Evolutionary conservation across 2,329 filamentous ascomycete genomes (phyloP), one percentile per base, ranked within the genome.

Genomic region (Neopestalotiopsis clavispora): DNA sequence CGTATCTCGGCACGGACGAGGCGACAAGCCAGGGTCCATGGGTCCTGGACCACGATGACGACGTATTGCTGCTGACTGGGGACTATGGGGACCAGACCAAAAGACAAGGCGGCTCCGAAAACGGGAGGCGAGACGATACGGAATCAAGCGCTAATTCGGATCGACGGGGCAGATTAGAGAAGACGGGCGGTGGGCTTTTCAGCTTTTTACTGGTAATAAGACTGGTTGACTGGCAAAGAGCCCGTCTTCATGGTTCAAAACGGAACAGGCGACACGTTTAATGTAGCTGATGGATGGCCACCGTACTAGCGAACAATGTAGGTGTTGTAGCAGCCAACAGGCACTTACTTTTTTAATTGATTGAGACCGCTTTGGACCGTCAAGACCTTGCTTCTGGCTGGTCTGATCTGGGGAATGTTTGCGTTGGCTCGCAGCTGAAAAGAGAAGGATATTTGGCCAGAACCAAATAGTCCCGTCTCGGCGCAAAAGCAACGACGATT

Each of bases 101-200:
- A 28, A 56, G 71, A 73, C 74, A 71, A 78, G 76, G 76, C 45
- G 45, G 45, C 76, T 78, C 76, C 76, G 76, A 78, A 75, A 77
- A 71, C 76, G 76, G 76, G 74, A 75, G 65, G 38, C 65, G 32
- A 61, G 38, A 65, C 14, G 32, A 61, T n/a, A 65, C 14, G 42
- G 40, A 28, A 34, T 23, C n/a, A 49, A 40, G 40, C 62, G 62
- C 62, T 65, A 45, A 28, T 30, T 45, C 62, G 62, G 62, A 40
- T 65, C 62, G 62, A 13, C 49, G 28, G 63, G 63, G 63, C 32
- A 66, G 52, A 66, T 66, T 57, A 45, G 63, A 38, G 62, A 45
- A 38, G 45, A 52, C 45, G 45, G 45, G 17, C 45, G 4, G 17
- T 52, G 45, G 45, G 45, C 45, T n/a, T 20, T 52, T 23, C 17